Conservation (phyloP, 768 basidiomycete genomes). For the Termitomyces sp. region DNA sequence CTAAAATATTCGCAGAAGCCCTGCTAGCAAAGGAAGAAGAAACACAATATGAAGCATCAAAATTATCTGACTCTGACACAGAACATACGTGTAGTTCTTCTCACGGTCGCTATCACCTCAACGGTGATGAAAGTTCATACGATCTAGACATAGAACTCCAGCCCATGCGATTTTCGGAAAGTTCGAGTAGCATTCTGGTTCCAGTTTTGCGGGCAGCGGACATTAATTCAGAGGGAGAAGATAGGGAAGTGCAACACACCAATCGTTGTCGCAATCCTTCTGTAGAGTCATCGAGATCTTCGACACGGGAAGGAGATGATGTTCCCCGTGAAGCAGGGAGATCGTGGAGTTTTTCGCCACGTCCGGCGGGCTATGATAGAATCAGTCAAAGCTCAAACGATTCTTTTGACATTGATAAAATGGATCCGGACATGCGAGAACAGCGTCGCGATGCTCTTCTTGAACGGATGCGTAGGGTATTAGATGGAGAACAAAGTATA, state of each 20-base stretch:
- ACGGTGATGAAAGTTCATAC: background rate
- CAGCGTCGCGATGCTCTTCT: constrained; percentile 6
- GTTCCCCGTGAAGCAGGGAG: background rate
- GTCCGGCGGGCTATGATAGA: background rate
- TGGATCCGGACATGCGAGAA: constrained; percentile 1
- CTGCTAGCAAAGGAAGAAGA: background rate
- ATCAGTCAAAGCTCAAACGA: background rate
- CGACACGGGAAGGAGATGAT: background rate
- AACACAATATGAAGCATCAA: background rate
- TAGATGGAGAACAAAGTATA: constrained; percentile 2
- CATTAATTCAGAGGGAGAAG: background rate
- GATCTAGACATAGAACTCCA: background rate
- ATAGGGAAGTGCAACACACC: background rate
- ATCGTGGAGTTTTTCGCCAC: background rate
- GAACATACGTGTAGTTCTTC: background rate
- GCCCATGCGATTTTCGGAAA: constrained; percentile 1
- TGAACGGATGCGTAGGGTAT: constrained; percentile 7
- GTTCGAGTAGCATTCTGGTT: background rate
- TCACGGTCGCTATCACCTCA: background rate
- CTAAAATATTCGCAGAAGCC: background rate
- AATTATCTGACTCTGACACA: background rate
- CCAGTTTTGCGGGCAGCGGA: background rate
- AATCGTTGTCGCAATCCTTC: background rate
- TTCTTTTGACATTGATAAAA: background rate
- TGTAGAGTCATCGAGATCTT: background rate